A percentile compares a stretch with the other conserved stretches of the same genome.
Evolutionary conservation across 768 basidiomycete genomes (phyloP).

Genomic region (Sporobolomyces pararoseus): DNA sequence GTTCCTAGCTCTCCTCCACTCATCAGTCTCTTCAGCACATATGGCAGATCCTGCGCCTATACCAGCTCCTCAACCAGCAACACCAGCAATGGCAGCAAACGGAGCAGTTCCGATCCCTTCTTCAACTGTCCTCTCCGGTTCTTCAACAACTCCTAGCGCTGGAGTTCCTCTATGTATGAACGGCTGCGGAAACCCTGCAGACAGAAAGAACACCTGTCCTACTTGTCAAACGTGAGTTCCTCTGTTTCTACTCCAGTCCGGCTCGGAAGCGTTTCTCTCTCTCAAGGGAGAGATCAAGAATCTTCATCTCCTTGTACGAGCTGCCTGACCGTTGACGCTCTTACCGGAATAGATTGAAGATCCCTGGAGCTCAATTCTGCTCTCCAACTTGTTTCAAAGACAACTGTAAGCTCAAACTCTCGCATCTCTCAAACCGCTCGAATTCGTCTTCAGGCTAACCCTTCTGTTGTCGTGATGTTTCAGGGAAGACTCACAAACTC

Average conservation of each 20-base stretch:
- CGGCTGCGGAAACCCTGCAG: constrained; percentile 25
- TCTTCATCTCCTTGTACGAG: too few relatives aligned
- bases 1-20: too few relatives aligned
- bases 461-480: too few relatives aligned
- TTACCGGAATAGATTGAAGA: background rate
- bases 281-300: too few relatives aligned
- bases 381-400: constrained; percentile 20
- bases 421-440: background rate
- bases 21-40: too few relatives aligned
- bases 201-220: constrained; percentile 16
- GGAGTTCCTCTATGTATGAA: constrained; percentile 18
- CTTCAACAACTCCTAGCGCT: background rate
- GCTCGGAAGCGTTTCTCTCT: too few relatives aligned
- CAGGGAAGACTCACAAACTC: constrained; percentile 34
- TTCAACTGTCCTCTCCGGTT: too few relatives aligned
- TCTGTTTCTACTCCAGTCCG: background rate
- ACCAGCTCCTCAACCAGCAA: background rate
- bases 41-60: background rate
- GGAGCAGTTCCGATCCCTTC: background rate
- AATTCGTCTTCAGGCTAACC: too few relatives aligned
- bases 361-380: constrained; percentile 29
- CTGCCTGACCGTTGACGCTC: background rate
- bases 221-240: constrained; percentile 20
- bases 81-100: background rate
- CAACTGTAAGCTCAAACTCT: constrained; percentile 24